Percentiles rank a stretch among this genome's conserved stretches.
phyloP scores from a whole-genome alignment of 306 rosid species.

The Medicago ruthenica region DNA sequence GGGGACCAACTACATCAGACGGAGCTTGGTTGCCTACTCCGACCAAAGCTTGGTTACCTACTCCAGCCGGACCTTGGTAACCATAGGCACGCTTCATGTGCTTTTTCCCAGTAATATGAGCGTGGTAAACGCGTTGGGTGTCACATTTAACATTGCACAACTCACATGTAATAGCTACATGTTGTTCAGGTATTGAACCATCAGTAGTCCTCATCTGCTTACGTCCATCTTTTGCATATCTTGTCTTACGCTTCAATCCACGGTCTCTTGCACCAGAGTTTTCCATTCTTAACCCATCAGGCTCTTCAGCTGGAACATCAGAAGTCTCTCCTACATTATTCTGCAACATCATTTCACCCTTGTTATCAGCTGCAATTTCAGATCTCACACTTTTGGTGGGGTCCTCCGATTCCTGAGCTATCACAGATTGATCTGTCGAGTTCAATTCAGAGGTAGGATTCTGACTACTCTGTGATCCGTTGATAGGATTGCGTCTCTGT shows the following conservation, averaged over 20 bases:
- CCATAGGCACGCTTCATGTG: constrained; percentile 65
- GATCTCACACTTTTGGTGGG: constrained; percentile 45
- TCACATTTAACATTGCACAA: constrained; percentile 87
- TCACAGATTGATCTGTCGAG: constrained; percentile 54
- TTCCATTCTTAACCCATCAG: constrained; percentile 46
- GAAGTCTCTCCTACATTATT: constrained; percentile 47
- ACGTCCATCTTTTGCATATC: constrained; percentile 59
- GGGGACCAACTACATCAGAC: not conserved
- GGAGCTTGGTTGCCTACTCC: constrained; percentile 20
- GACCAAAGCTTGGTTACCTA: constrained; percentile 47
- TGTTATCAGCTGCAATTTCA: constrained; percentile 48
- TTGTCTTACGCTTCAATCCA: constrained; percentile 71
- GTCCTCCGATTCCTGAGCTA: constrained; percentile 53
- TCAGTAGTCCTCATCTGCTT: constrained; percentile 57
- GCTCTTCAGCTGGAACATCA: constrained; percentile 53
- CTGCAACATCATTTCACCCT: constrained; percentile 54
- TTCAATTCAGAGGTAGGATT: constrained; percentile 57
- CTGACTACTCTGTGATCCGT: constrained; percentile 54
- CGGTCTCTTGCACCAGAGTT: constrained; percentile 56
- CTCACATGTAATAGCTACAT: constrained; percentile 58
- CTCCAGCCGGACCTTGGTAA: constrained; percentile 50
- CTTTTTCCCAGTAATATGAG: constrained; percentile 77
- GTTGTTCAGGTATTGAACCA: constrained; percentile 61
- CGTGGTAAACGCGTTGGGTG: constrained; percentile 69
- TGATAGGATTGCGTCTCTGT: constrained; percentile 63